Evolutionary conservation across 129 eudicot genomes (phyloP).

Genomic region (sunflower (Helianthus annuus)): HanXRQr2.0-SUNRISE NC_035448.2:75863929-75864428

Average conservation of each 20-base stretch:
- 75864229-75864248: constrained; percentile 32
- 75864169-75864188: constrained; percentile 58
- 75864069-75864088: constrained; percentile 67
- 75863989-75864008: constrained; percentile 49
- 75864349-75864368: constrained; percentile 70
- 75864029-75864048: constrained; percentile 97
- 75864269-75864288: background rate
- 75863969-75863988: background rate
- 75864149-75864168: constrained; percentile 74
- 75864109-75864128: constrained; percentile 72
- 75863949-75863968: background rate
- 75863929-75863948: background rate
- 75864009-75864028: constrained; percentile 88
- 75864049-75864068: constrained; percentile 72
- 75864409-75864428: constrained; percentile 74
- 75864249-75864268: background rate
- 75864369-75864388: constrained; percentile 65
- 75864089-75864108: constrained; percentile 84
- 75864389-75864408: constrained; percentile 54
- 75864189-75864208: constrained; percentile 54
- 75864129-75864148: constrained; percentile 65
- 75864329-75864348: constrained; percentile 66
- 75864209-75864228: constrained; percentile 59
- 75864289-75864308: background rate
- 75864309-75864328: constrained; percentile 70